These are phyloP conservation scores for Neofusicoccum cordaticola DNA, from an alignment of 2,329 filamentous ascomycete species.

Conservation along the genomic window DNA sequence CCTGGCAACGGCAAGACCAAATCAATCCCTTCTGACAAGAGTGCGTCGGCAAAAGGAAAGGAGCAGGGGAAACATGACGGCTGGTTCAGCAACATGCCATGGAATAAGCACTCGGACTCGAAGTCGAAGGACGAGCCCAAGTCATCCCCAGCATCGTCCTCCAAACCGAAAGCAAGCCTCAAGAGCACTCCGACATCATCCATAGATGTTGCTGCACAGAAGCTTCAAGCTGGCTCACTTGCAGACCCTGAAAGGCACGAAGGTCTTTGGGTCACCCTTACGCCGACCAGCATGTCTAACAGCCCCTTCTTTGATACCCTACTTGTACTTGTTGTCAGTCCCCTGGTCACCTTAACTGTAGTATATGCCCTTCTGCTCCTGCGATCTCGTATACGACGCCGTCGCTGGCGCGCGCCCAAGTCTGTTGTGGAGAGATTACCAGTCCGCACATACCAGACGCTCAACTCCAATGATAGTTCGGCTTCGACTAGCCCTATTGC, in stretches of 20 bases:
- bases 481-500: conserved; percentile 57
- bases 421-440: conserved; percentile 93
- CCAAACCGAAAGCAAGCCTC: conserved; percentile 18
- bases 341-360: conserved; percentile 84
- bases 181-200: conserved; percentile 20
- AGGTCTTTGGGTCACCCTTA: conserved; percentile 94
- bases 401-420: conserved; percentile 96
- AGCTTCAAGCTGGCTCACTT: not conserved
- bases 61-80: conserved; percentile 26
- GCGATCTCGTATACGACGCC: conserved; percentile 80
- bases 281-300: conserved; percentile 79
- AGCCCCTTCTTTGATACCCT: conserved; percentile 95
- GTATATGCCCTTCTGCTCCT: conserved; percentile 88
- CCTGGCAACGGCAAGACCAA: not conserved
- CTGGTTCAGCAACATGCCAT: conserved; percentile 22
- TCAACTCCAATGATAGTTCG: conserved; percentile 60
- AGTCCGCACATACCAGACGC: conserved; percentile 90
- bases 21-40: not conserved
- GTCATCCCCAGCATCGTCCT: not conserved
- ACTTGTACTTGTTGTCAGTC: conserved; percentile 93
- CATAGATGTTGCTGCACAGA: not conserved
- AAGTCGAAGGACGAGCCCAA: not conserved
- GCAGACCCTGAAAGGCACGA: conserved; percentile 53
- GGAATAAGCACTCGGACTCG: conserved; percentile 29
- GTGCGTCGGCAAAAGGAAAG: not conserved